Percentiles rank a stretch among this genome's conserved stretches.
These are phyloP conservation scores for Tolypocladium amazonense DNA, from an alignment of 2,329 filamentous ascomycete genomes.

Conservation along the genomic window DNA sequence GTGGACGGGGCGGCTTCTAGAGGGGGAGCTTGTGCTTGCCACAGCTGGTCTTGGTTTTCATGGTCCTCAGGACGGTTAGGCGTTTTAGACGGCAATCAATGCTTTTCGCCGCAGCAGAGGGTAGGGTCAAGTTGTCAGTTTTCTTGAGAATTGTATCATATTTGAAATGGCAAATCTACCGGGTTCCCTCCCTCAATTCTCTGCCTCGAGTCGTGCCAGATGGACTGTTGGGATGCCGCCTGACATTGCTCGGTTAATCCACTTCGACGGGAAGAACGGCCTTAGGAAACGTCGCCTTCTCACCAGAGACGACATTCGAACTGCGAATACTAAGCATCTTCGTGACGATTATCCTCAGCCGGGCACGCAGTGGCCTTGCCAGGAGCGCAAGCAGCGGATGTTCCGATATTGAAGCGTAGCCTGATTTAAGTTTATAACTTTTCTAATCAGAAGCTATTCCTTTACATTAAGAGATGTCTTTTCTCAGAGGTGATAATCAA, in stretches of 20 bases:
- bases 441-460: too few relatives aligned
- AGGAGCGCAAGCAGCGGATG: too few relatives aligned
- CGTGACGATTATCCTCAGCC: too few relatives aligned
- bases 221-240: neutral
- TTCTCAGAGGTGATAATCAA: too few relatives aligned
- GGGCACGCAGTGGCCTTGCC: too few relatives aligned
- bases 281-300: neutral
- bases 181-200: neutral
- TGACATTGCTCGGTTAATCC: neutral
- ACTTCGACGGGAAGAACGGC: neutral
- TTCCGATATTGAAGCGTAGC: too few relatives aligned
- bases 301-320: too few relatives aligned
- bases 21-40: neutral
- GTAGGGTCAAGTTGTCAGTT: constrained; percentile 1
- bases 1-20: constrained; percentile 1
- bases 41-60: constrained; percentile 3
- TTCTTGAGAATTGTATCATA: neutral
- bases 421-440: too few relatives aligned
- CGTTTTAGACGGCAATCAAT: constrained; percentile 3
- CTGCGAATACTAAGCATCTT: too few relatives aligned
- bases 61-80: constrained; percentile 2
- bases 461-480: too few relatives aligned
- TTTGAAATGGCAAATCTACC: constrained; percentile 2
- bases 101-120: constrained; percentile 8
- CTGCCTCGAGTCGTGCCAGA: neutral